Evolutionary conservation across 108 stramenopile genomes (phyloP).

Genomic region (Cyclotella sp.): DNA sequence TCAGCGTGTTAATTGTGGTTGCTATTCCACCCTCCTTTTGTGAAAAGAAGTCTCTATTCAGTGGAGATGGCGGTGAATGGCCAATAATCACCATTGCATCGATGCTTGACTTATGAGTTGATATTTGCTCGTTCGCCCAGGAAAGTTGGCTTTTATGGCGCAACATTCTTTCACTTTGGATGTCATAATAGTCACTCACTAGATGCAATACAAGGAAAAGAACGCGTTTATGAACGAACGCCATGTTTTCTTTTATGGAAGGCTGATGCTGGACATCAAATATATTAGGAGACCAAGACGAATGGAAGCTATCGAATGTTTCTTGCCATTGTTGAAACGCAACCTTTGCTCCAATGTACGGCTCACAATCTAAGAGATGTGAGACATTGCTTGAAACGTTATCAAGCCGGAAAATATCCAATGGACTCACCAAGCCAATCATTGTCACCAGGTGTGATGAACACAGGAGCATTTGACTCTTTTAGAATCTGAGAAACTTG

Average conservation of each 20-base stretch:
- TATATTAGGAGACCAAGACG: conserved; percentile 8
- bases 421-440: conserved; percentile 18
- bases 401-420: neutral
- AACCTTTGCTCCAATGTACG: conserved; percentile 18
- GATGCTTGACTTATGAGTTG: neutral
- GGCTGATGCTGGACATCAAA: conserved; percentile 13
- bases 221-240: conserved; percentile 12
- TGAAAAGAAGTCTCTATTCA: conserved; percentile 19
- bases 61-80: conserved; percentile 20
- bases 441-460: conserved; percentile 26
- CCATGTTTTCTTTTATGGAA: conserved; percentile 15
- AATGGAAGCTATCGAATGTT: conserved; percentile 8
- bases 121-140: conserved; percentile 14
- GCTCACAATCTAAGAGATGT: conserved; percentile 16
- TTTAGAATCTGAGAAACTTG: conserved; percentile 11
- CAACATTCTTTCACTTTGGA: conserved; percentile 11
- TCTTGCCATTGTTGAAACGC: conserved; percentile 14
- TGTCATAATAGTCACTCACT: conserved; percentile 20
- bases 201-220: conserved; percentile 13
- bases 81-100: conserved; percentile 20
- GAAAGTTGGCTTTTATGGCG: neutral
- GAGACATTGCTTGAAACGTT: neutral
- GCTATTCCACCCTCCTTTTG: conserved; percentile 13
- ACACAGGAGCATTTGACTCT: conserved; percentile 18
- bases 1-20: neutral